Evolutionary conservation across 106 monocot genomes (phyloP).

Genomic region (Allium cepa): DNA sequence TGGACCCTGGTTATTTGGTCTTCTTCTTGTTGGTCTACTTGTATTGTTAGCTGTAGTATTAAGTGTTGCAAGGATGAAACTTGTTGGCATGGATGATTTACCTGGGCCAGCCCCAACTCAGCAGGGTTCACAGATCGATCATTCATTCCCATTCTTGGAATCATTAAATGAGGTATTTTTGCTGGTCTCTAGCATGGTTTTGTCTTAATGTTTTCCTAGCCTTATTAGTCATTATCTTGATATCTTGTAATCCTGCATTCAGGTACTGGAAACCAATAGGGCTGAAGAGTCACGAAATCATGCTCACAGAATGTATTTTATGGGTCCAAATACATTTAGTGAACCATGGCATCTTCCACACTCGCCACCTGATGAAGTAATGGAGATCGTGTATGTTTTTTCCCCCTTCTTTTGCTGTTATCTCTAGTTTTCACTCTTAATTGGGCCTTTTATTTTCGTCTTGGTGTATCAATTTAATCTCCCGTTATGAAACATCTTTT

Average conservation of each 20-base stretch:
- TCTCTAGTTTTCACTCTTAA: no score
- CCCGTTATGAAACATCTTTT: no score
- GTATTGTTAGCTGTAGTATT: conserved; percentile 75
- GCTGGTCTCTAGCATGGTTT: not conserved
- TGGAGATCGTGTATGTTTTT: conserved; percentile 79
- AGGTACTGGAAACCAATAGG: conserved; percentile 98
- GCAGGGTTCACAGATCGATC: conserved; percentile 92
- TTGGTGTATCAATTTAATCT: no score
- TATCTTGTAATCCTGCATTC: conserved; percentile 1
- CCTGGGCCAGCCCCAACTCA: conserved; percentile 95
- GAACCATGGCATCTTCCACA: conserved; percentile 99
- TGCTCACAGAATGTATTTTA: conserved; percentile 91
- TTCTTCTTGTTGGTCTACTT: conserved; percentile 81
- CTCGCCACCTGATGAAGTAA: conserved; percentile 82
- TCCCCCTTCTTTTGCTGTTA: not conserved
- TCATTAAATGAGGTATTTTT: conserved; percentile 82
- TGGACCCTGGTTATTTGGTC: conserved; percentile 96
- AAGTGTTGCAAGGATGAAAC: conserved; percentile 98
- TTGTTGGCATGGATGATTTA: conserved; percentile 87
- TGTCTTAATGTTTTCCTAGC: not conserved
- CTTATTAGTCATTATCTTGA: not conserved
- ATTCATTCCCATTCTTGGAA: conserved; percentile 92
- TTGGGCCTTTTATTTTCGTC: no score
- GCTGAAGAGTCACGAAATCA: conserved; percentile 90
- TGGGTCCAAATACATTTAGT: conserved; percentile 95